Evolutionary conservation across 805 yeast genomes (phyloP).

Genomic region (Metschnikowia continentalis): DNA sequence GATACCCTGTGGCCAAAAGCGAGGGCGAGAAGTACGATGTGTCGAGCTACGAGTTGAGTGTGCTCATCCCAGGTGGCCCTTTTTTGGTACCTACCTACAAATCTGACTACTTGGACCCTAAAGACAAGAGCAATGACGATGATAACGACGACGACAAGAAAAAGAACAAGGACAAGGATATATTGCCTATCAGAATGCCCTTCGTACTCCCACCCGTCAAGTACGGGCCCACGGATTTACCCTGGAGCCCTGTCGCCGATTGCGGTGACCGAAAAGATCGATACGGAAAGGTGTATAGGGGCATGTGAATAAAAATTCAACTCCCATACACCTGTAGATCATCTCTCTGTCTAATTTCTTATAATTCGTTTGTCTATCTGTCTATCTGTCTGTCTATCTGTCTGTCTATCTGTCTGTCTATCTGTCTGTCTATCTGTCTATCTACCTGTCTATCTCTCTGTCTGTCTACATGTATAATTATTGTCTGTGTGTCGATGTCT

Average conservation of each 20-base stretch:
- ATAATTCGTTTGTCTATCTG: no score
- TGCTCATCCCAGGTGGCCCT: constrained; percentile 23
- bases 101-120: constrained; percentile 22
- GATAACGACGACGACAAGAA: neutral
- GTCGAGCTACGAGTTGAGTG: constrained; percentile 38
- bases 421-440: no score
- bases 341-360: no score
- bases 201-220: constrained; percentile 48
- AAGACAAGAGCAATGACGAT: neutral
- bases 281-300: constrained; percentile 9
- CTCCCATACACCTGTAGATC: no score
- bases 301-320: neutral
- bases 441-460: no score
- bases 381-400: no score
- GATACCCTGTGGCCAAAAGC: constrained; percentile 30
- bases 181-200: constrained; percentile 46
- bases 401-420: no score
- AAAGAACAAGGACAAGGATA: neutral
- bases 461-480: no score
- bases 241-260: constrained; percentile 42
- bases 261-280: constrained; percentile 9
- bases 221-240: constrained; percentile 39
- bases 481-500: no score
- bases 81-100: constrained; percentile 44
- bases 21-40: constrained; percentile 22